Base-by-base conservation (phyloP, 768 basidiomycete genomes). In the Zangia roseola region DNA sequence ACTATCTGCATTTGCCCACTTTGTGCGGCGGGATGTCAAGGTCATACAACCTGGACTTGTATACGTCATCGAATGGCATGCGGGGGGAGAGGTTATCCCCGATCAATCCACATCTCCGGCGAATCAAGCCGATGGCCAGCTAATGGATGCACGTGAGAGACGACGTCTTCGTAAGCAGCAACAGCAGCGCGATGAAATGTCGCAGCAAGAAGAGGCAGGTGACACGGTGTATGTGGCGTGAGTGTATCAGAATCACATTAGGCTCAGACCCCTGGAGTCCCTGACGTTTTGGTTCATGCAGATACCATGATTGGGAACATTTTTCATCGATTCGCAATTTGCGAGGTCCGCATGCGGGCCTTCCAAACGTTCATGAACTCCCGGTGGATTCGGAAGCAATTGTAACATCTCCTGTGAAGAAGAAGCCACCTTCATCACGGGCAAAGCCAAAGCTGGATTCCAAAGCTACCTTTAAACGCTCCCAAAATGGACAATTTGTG, bases 221-320 rank as follows among this genome's bases (percentile, higher is more conserved):
- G 68, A 74, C 37, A 79, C 87, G 3, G 74, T 93, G 16, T 93
- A 92, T 70, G 88, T 93, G 50, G 91, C 91, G 87, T 91, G 69
- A 66, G 89, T 86, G 20, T 43, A 46, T 53, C 45, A n/a, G 30
- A 12, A 43, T 46, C 40, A 48, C 48, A 54, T 43, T 19, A 45
- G 41, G n/a, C n/a, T 17, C n/a, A 21, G 36, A 44, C 37, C 50
- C 25, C 40, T 34, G 36, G 43, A 23, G 23, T 50, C 6, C 23
- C 43, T 58, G 46, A 56, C 61, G 42, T 47, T 49, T 23, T 21
- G 40, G 48, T 10, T 40, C 34, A 21, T 24, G 39, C 59, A 90
- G 89, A 25, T 94, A 92, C 64, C 87, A 94, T 61, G 90, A 93
- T 65, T 94, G 90, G 89, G 92, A 95, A 61, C 93, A 95, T 64